A percentile compares a stretch with the other conserved stretches of the same genome.
These are phyloP conservation scores for Cladosporium sp. DNA, from an alignment of 2,329 filamentous ascomycete species.

Conservation along the genomic window DNA sequence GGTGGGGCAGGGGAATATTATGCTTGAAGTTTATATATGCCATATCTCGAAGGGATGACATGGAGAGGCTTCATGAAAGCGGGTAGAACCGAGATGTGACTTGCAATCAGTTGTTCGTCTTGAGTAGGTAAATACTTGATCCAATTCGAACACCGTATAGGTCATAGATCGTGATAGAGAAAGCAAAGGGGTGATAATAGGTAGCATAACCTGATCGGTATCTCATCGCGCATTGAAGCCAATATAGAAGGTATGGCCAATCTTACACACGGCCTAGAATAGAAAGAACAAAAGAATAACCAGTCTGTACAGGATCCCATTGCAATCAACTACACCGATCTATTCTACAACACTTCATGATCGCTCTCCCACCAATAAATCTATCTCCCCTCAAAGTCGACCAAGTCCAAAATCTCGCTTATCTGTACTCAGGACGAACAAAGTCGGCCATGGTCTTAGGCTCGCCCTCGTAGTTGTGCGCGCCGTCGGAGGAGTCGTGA, in stretches of 20 bases:
- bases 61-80: too few relatives aligned
- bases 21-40: background rate
- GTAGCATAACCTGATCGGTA: too few relatives aligned
- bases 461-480: conserved; percentile 61
- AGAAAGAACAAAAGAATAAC: conserved; percentile 4
- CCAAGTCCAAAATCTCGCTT: too few relatives aligned
- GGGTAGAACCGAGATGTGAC: too few relatives aligned
- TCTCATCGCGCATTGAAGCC: too few relatives aligned
- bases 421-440: conserved; percentile 92
- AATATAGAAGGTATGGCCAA: too few relatives aligned
- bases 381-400: background rate
- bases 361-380: background rate
- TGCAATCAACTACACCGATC: conserved; percentile 9
- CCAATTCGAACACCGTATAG: too few relatives aligned
- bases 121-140: too few relatives aligned
- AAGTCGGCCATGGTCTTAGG: conserved; percentile 97
- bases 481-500: conserved; percentile 46
- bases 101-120: too few relatives aligned
- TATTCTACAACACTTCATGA: conserved; percentile 12
- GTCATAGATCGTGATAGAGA: too few relatives aligned
- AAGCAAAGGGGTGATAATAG: too few relatives aligned
- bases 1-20: background rate
- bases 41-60: too few relatives aligned
- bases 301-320: conserved; percentile 13
- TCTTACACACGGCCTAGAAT: background rate